Base-by-base conservation (phyloP, 257 asterid species). In the Osmanthus fragrans region DNA sequence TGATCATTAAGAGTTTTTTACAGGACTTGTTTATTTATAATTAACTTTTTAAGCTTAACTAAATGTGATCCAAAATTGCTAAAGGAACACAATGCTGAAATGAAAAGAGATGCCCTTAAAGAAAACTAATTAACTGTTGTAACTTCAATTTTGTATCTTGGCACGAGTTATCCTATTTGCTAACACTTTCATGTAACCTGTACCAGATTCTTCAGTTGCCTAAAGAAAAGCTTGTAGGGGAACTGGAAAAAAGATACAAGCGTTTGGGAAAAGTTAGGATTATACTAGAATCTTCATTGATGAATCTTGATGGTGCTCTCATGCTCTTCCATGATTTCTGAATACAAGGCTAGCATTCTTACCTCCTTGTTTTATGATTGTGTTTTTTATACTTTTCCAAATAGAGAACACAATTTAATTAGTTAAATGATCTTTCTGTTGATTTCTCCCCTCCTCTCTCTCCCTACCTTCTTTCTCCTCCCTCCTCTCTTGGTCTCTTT, bases 271-370 rank as follows among this genome's bases (percentile, higher is more conserved):
- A 80, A 77, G 82, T 80, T 21, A 82, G 86, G 78, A 70, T 81
- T 39, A 79, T 85, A 47, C 84, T 93, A 79, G 97, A 90, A 83
- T 80, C 92, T 21, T 87, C 94, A 40, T 80, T 90, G 75, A 75
- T 90, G 83, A 84, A 87, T 73, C 87, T 96, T 49, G 99, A 92
- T 68, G 97, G 90, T 54, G 88, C 85, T 36, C 69, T 90, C 74
- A 47, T 93, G 89, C 83, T 92, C 77, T 96, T 96, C 84, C 88
- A 88, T 76, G 85, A 85, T 85, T 89, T 88, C 83, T 90, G 85
- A 82, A 58, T 58, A 45, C 75, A 67, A 27, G 12, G 37, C 29
- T 64, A 34, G 40, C 45, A 25, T 11, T 36, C 63, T 70, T 54
- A 70, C 19, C 63, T 18, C 65, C 64, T 15, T 4, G 25, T 19